Evolutionary conservation across 306 rosid species (phyloP).

Genomic region (Rosa multiflora): DNA sequence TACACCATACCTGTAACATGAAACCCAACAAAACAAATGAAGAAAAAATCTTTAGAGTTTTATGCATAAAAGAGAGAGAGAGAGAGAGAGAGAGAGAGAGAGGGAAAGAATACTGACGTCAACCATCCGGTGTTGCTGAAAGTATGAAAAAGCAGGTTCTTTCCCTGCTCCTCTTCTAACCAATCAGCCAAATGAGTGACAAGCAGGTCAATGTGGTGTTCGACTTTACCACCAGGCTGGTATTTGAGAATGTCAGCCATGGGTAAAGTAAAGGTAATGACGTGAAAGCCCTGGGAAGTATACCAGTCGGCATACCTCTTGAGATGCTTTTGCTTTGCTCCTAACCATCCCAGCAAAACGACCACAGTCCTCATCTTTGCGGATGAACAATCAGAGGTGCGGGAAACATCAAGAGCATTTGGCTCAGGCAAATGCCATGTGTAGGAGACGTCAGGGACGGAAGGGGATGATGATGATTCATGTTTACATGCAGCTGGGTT

Average conservation of each 20-base stretch:
- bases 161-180: conserved; percentile 85
- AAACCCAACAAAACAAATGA: conserved; percentile 24
- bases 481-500: conserved; percentile 31
- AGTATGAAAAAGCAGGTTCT: conserved; percentile 88
- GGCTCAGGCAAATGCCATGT: conserved; percentile 94
- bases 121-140: conserved; percentile 99
- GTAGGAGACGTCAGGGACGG: conserved; percentile 63
- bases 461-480: conserved; percentile 16
- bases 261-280: conserved; percentile 86
- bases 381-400: conserved; percentile 42
- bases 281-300: conserved; percentile 88
- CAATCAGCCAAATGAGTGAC: conserved; percentile 84
- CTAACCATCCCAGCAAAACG: conserved; percentile 94
- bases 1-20: conserved; percentile 70
- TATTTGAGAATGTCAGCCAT: conserved; percentile 75
- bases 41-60: neutral
- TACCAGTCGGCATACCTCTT: conserved; percentile 92
- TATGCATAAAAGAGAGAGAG: neutral
- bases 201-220: conserved; percentile 69
- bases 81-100: too few species aligned
- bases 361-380: conserved; percentile 80
- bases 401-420: conserved; percentile 36
- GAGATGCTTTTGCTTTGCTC: conserved; percentile 94
- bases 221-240: conserved; percentile 80
- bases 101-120: conserved; percentile 51